A percentile compares a stretch with the other conserved stretches of the same genome.
These are phyloP conservation scores for Apium graveolens DNA, from an alignment of 129 eudicot genomes.

Conservation along the genomic window DNA sequence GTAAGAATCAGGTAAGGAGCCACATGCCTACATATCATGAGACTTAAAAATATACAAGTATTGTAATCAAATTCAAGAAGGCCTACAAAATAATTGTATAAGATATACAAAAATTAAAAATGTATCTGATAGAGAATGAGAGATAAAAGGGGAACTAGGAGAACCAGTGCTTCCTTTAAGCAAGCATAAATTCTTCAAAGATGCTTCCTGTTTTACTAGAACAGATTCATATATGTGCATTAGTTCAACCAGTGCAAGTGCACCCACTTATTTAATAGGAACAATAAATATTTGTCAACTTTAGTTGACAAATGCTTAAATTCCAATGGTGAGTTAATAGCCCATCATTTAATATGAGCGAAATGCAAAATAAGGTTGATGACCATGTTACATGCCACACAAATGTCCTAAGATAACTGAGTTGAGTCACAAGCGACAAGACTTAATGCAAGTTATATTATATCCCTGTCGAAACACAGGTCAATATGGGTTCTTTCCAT, in stretches of 20 bases:
- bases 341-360: no score
- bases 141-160: neutral
- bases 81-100: neutral
- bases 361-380: neutral
- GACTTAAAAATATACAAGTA: neutral
- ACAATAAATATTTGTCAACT: no score
- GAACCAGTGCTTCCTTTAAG: neutral
- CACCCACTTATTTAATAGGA: neutral
- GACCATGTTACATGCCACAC: neutral
- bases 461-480: neutral
- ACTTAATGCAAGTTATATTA: neutral
- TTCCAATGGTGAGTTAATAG: no score
- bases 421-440: neutral
- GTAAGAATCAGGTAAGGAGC: neutral
- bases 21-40: neutral
- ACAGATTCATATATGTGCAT: neutral
- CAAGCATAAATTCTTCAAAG: neutral
- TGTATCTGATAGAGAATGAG: neutral
- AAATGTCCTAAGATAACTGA: neutral
- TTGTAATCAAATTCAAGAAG: neutral
- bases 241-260: neutral
- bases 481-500: neutral
- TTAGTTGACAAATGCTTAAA: no score
- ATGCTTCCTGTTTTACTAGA: neutral
- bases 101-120: neutral